Conservation (phyloP, 495 filamentous ascomycete genomes). For the Penicillium herquei region DNA sequence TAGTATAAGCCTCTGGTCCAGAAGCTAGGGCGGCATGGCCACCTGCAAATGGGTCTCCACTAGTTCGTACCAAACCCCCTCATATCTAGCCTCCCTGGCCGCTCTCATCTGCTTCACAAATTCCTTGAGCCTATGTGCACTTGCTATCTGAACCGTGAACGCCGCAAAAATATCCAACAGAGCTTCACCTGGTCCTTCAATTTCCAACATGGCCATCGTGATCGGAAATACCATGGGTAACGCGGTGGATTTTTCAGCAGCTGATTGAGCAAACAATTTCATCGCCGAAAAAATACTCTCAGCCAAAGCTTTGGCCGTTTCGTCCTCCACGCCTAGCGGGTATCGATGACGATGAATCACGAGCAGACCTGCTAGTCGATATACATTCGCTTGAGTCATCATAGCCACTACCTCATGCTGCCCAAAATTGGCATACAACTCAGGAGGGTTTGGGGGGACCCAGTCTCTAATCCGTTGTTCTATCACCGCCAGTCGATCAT, state of each 20-base stretch:
- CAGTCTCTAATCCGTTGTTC: slow-evolving; percentile 25
- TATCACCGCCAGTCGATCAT: slow-evolving; percentile 23
- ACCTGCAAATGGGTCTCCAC: slow-evolving; percentile 27
- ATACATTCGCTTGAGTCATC: slow-evolving; percentile 32
- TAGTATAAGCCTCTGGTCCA: not conserved
- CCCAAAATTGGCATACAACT: slow-evolving; percentile 17
- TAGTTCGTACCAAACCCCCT: slow-evolving; percentile 30
- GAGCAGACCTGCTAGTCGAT: slow-evolving; percentile 30
- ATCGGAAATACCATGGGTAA: slow-evolving; percentile 28
- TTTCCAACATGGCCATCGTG: slow-evolving; percentile 28
- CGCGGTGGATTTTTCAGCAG: slow-evolving; percentile 14
- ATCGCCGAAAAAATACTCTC: slow-evolving; percentile 27
- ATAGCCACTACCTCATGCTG: slow-evolving; percentile 26
- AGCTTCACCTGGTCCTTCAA: slow-evolving; percentile 22
- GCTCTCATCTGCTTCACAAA: slow-evolving; percentile 25
- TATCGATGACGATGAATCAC: slow-evolving; percentile 34
- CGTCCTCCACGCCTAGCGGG: slow-evolving; percentile 26
- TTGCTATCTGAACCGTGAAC: slow-evolving; percentile 22
- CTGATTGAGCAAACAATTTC: slow-evolving; percentile 20
- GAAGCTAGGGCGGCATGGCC: slow-evolving; percentile 23
- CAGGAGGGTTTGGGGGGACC: slow-evolving; percentile 17
- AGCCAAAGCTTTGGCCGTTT: slow-evolving; percentile 17
- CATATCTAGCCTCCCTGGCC: slow-evolving; percentile 17
- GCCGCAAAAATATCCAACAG: slow-evolving; percentile 19
- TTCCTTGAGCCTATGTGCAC: slow-evolving; percentile 21